phyloP scores from a whole-genome alignment of 352 stramenopile species.

The Phytophthora pistaciae region DNA sequence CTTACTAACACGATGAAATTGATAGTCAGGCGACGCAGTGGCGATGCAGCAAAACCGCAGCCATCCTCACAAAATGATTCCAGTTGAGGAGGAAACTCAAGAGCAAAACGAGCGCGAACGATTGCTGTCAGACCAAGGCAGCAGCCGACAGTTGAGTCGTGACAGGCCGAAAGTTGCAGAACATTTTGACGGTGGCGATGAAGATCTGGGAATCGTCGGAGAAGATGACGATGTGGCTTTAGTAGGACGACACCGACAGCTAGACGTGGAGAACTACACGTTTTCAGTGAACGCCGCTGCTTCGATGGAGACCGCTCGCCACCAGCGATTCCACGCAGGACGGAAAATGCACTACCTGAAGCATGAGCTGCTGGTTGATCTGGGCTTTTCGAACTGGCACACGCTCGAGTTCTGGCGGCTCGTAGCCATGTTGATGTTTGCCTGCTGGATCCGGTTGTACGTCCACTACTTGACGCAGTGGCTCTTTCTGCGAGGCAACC shows the following conservation, averaged over 20 bases:
- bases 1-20: constrained; percentile 1
- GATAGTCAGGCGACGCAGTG: constrained; percentile 34
- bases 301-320: constrained; percentile 56
- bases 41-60: constrained; percentile 25
- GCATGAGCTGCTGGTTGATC: constrained; percentile 84
- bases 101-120: constrained; percentile 5
- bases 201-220: constrained; percentile 12
- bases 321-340: constrained; percentile 64
- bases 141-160: constrained; percentile 2
- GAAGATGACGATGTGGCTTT: constrained; percentile 8
- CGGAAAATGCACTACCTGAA: constrained; percentile 85
- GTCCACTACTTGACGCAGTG: constrained; percentile 91
- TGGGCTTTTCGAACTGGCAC: constrained; percentile 54
- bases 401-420: constrained; percentile 88
- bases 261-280: constrained; percentile 56
- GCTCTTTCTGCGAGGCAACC: constrained; percentile 71
- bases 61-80: constrained; percentile 7
- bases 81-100: background rate
- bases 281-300: constrained; percentile 63
- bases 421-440: constrained; percentile 59
- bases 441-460: constrained; percentile 91
- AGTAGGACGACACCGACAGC: constrained; percentile 5
- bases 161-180: constrained; percentile 13
- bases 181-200: constrained; percentile 12
- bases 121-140: constrained; percentile 18